Evolutionary conservation across 345 rosid species (phyloP), one percentile per base, ranked within the genome.

Genomic region (Aquilaria malaccensis): DNA sequence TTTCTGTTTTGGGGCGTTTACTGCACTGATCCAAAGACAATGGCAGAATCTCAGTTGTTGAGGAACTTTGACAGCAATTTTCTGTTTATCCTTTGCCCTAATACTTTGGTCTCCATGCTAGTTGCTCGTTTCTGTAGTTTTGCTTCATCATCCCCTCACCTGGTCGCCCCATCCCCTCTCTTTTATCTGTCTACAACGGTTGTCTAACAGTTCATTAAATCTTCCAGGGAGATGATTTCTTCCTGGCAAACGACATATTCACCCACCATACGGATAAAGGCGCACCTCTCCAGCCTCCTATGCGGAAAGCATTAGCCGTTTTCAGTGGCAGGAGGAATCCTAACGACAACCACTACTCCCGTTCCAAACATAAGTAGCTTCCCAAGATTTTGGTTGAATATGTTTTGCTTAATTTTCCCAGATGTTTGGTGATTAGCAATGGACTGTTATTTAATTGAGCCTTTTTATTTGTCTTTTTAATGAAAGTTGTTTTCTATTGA

Each of bases 271-370:
- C 72, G 11, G 89, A 82, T 64, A 82, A 71, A 65, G 83, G 71
- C 62, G 71, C 83, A 13, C 82, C 96, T 57, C 76, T 83, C 51
- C 95, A 74, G 75, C 97, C 97, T 61, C 95, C 96, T 0, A 75
- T 91, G 45, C 82, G 96, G 74, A 80, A 88, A 77, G 95, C 97
- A 64, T 60, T 94, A 54, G 91, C 86, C 7, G 84, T 82, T 61
- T 94, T 86, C 73, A 79, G 96, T 30, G 96, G 92, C 64, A 88
- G 74, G 80, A 84, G 96, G 73, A 94, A 94, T 75, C 99, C 96
- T 29, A 94, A 94, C 48, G 99, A 94, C 73, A 94, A 94, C 73
- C 97, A 94, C 65, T 88, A 74, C 76, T 83, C 91, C 66, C 93
- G 89, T 43, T 72, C 87, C 1, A 88, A 51, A 73, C 82, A 75